Conservation (phyloP, 352 stramenopile species). For the Phytophthora colocasiae region DNA sequence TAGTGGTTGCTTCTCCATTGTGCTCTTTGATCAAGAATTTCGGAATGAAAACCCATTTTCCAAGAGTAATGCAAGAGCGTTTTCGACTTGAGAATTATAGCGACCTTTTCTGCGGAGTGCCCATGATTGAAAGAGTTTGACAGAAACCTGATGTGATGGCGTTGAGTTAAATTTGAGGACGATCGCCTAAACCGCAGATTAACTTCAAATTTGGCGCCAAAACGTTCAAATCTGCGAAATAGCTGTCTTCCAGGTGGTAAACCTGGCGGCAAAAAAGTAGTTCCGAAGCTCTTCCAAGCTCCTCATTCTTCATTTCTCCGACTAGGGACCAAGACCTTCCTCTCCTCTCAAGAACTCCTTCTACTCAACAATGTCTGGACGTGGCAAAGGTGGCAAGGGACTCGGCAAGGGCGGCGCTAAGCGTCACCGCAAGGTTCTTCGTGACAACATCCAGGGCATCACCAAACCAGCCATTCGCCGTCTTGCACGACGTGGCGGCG, state of each 20-base stretch:
- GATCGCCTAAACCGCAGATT: not conserved
- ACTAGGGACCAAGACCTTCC: not conserved
- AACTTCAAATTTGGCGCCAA: conserved; percentile 7
- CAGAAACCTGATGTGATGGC: too few relatives aligned
- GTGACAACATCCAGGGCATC: conserved; percentile 92
- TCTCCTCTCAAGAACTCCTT: conserved; percentile 4
- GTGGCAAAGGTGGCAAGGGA: conserved; percentile 82
- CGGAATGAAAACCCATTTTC: not conserved
- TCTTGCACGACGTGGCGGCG: conserved; percentile 96
- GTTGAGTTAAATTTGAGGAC: too few relatives aligned
- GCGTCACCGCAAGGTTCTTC: conserved; percentile 85
- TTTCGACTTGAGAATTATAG: too few relatives aligned
- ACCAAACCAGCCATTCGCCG: conserved; percentile 96
- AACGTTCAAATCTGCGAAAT: conserved; percentile 12
- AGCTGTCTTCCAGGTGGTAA: conserved; percentile 3
- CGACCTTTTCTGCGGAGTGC: not conserved
- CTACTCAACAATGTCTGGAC: conserved; percentile 64
- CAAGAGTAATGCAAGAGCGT: too few relatives aligned
- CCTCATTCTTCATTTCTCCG: conserved; percentile 8
- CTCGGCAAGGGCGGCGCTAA: conserved; percentile 83
- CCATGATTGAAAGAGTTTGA: not conserved
- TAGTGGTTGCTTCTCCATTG: conserved; percentile 9
- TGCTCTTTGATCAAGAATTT: not conserved
- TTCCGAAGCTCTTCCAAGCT: not conserved
- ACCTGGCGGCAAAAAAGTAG: not conserved